These are phyloP conservation scores for Brassica incana DNA, from an alignment of 345 rosid genomes.

Conservation along the genomic window DNA sequence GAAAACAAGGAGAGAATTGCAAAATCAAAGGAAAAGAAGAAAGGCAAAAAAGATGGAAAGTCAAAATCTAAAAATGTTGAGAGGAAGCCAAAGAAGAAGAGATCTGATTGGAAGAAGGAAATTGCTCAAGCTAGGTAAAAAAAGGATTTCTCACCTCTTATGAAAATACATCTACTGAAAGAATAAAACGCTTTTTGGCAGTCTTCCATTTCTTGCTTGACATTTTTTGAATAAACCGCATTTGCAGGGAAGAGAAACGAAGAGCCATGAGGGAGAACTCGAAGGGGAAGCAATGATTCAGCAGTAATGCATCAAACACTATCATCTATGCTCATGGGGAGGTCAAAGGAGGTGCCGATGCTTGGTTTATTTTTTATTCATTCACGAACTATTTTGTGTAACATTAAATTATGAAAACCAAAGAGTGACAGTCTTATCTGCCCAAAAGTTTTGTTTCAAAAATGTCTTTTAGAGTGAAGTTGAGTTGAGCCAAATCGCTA, in stretches of 20 bases:
- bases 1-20: constrained; percentile 11
- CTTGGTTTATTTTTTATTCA: background rate
- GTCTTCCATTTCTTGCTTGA: background rate
- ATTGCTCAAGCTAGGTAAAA: constrained; percentile 64
- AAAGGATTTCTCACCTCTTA: background rate
- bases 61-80: constrained; percentile 31
- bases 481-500: background rate
- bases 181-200: background rate
- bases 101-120: constrained; percentile 56
- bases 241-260: constrained; percentile 81
- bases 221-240: background rate
- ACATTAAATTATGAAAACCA: background rate
- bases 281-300: constrained; percentile 30
- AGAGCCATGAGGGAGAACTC: constrained; percentile 43
- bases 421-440: constrained; percentile 2
- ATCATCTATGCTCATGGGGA: background rate
- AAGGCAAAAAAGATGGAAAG: constrained; percentile 11
- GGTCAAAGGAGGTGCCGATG: background rate
- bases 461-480: background rate
- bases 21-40: constrained; percentile 12
- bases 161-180: background rate
- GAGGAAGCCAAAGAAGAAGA: constrained; percentile 52
- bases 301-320: constrained; percentile 4
- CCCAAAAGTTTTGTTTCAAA: constrained; percentile 36
- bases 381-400: background rate